Evolutionary conservation across 2,329 filamentous ascomycete genomes (phyloP).

Genomic region (Balansia obtecta): DNA sequence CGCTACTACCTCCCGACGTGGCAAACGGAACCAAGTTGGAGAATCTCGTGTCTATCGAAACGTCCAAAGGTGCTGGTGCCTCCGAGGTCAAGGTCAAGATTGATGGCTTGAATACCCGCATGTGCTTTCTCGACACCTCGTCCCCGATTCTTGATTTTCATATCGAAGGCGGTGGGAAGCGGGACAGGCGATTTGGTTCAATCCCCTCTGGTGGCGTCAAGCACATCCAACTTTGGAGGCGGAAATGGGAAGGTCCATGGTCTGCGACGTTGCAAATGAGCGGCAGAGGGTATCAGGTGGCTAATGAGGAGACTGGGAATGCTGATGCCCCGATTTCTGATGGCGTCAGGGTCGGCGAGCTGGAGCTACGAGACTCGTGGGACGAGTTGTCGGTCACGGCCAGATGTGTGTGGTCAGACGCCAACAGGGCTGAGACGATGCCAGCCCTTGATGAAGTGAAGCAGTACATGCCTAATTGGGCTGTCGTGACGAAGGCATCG

Average conservation of each 20-base stretch:
- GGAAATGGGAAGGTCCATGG: constrained; percentile 69
- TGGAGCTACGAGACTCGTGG: constrained; percentile 7
- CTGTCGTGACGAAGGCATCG: constrained; percentile 58
- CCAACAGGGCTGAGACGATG: constrained; percentile 57
- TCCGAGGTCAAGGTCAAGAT: constrained; percentile 52
- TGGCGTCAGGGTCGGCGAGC: constrained; percentile 6
- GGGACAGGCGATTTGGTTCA: constrained; percentile 52
- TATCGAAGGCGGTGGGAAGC: constrained; percentile 46
- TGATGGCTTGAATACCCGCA: constrained; percentile 61
- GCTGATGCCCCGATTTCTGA: background rate
- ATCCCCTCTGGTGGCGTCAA: constrained; percentile 50
- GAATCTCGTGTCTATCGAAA: constrained; percentile 50
- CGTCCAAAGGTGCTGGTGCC: constrained; percentile 17
- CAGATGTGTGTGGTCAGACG: constrained; percentile 80
- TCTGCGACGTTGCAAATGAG: constrained; percentile 34
- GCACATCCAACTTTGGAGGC: constrained; percentile 68
- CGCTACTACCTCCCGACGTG: constrained; percentile 47
- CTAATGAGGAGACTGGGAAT: background rate
- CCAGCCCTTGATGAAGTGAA: constrained; percentile 73
- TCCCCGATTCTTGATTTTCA: constrained; percentile 51
- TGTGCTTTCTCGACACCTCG: constrained; percentile 64
- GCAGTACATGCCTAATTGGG: constrained; percentile 70
- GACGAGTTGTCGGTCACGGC: constrained; percentile 47
- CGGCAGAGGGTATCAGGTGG: constrained; percentile 3
- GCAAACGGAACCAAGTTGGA: constrained; percentile 30